Percentiles rank a stretch among this genome's conserved stretches.
These are phyloP conservation scores for Russula compacta DNA, from an alignment of 768 basidiomycete species.

Conservation along the genomic window DNA sequence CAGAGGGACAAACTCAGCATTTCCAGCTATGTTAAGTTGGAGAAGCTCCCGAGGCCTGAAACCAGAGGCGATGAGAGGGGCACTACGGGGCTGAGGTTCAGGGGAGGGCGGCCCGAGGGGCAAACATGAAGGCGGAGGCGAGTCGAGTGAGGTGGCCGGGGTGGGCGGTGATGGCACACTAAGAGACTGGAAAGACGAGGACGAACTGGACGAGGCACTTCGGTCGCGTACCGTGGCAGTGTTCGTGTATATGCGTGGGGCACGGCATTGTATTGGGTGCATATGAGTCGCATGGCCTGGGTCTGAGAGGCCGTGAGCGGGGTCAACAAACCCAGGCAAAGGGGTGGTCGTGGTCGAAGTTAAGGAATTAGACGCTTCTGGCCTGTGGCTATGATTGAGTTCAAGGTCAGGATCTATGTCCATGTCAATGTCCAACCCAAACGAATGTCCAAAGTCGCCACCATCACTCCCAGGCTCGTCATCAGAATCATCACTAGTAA, in stretches of 20 bases:
- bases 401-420: constrained; percentile 27
- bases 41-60: constrained; percentile 31
- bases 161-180: constrained; percentile 16
- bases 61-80: constrained; percentile 25
- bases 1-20: constrained; percentile 61
- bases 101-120: constrained; percentile 15
- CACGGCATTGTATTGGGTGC: constrained; percentile 36
- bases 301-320: constrained; percentile 10
- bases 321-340: constrained; percentile 4
- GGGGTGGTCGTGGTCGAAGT: constrained; percentile 14
- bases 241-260: constrained; percentile 20
- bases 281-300: constrained; percentile 32
- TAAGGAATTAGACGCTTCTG: neutral
- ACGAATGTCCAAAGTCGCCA: constrained; percentile 23
- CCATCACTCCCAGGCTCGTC: constrained; percentile 18
- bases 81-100: constrained; percentile 2
- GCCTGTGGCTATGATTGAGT: constrained; percentile 9
- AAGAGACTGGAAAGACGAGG: constrained; percentile 22
- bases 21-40: constrained; percentile 27
- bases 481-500: constrained; percentile 25
- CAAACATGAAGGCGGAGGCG: constrained; percentile 18
- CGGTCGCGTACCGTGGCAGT: constrained; percentile 25
- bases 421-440: constrained; percentile 26
- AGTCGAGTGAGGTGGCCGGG: constrained; percentile 19
- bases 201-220: constrained; percentile 26